These are phyloP conservation scores for Heterobasidion parviporum DNA, from an alignment of 1,284 basidiomycete species.

Conservation along the genomic window DNA sequence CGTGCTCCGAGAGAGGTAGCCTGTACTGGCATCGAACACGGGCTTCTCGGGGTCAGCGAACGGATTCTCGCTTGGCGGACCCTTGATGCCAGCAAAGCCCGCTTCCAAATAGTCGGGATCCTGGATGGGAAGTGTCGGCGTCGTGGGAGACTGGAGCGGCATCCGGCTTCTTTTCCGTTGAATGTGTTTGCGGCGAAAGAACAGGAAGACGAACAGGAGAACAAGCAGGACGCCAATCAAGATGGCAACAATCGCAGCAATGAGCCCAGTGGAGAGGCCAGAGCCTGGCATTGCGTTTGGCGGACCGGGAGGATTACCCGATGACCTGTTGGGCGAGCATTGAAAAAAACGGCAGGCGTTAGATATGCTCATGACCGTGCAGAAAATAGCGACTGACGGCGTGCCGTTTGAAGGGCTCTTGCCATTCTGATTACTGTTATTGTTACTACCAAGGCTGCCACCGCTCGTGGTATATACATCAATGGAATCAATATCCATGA, in stretches of 20 bases:
- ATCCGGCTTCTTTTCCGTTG: slow-evolving; percentile 3
- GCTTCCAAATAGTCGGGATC: slow-evolving; percentile 20
- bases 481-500: slow-evolving; percentile 37
- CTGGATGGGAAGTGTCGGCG: slow-evolving; percentile 26
- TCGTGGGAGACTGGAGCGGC: slow-evolving; percentile 5
- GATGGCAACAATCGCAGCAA: background rate
- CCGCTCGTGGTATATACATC: slow-evolving; percentile 23
- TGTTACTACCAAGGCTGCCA: background rate
- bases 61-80: background rate
- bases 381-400: background rate
- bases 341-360: too few species aligned
- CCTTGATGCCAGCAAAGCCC: slow-evolving; percentile 11
- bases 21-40: background rate
- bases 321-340: too few species aligned
- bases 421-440: background rate
- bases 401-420: background rate
- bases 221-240: slow-evolving; percentile 19
- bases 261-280: background rate
- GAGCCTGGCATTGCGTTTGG: too few species aligned
- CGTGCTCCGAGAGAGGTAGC: background rate
- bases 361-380: too few species aligned
- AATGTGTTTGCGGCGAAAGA: slow-evolving; percentile 15
- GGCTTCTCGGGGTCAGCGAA: slow-evolving; percentile 1
- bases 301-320: background rate
- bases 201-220: slow-evolving; percentile 21